Evolutionary conservation across 176 grass and related monocot species (phyloP).

Genomic region (Elymus sibiricus): DNA sequence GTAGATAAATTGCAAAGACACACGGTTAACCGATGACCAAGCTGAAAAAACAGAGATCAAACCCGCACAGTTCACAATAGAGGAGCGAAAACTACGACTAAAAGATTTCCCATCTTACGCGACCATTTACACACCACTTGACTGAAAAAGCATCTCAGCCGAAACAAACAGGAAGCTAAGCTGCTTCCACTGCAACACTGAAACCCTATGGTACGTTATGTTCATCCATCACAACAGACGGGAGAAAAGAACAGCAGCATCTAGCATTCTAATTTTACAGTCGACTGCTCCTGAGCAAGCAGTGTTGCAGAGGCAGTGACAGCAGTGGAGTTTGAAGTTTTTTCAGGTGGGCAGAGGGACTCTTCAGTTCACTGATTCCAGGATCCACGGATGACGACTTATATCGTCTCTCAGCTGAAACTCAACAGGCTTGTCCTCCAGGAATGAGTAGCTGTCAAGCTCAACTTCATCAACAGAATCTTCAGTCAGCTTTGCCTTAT

Average conservation of each 20-base stretch:
- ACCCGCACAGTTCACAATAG: background rate
- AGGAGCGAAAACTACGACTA: background rate
- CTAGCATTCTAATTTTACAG: background rate
- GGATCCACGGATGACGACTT: background rate
- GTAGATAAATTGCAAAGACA: background rate
- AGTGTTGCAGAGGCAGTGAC: background rate
- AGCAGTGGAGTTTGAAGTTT: background rate
- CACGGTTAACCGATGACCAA: background rate
- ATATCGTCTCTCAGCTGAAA: constrained; percentile 44
- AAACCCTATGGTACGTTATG: background rate
- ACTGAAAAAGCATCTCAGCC: background rate
- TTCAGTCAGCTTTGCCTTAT: constrained; percentile 23
- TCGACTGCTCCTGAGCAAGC: background rate
- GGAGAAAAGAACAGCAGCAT: background rate
- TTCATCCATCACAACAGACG: background rate
- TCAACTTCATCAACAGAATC: constrained; percentile 10
- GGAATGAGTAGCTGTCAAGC: constrained; percentile 21
- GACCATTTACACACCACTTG: background rate
- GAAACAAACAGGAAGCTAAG: constrained; percentile 24
- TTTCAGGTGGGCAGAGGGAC: background rate
- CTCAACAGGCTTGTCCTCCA: constrained; percentile 33
- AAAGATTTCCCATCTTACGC: background rate
- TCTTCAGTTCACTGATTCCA: constrained; percentile 24
- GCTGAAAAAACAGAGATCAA: background rate
- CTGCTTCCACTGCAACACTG: constrained; percentile 24